A percentile compares a stretch with the other conserved stretches of the same genome.
These are phyloP conservation scores for Trametopsis cervina DNA, from an alignment of 768 basidiomycete genomes.

Conservation along the genomic window DNA sequence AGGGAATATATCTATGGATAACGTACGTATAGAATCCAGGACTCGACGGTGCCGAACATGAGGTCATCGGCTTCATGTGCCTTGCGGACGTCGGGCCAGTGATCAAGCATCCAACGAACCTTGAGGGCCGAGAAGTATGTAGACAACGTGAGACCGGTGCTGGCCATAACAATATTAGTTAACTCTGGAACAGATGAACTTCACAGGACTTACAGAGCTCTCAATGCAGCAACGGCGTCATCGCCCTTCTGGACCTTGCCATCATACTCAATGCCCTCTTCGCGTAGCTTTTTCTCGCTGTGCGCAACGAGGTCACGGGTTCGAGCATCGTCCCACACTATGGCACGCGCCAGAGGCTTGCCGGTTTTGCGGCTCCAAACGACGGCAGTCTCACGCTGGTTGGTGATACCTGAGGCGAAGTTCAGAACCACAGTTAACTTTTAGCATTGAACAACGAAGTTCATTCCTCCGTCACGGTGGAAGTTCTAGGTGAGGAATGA, in stretches of 20 bases:
- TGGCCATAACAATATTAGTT: slow-evolving; percentile 24
- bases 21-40: slow-evolving; percentile 87
- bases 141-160: slow-evolving; percentile 89
- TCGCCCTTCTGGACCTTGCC: slow-evolving; percentile 66
- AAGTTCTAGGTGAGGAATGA: no score
- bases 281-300: slow-evolving; percentile 62
- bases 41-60: slow-evolving; percentile 92
- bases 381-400: slow-evolving; percentile 94
- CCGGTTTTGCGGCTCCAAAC: slow-evolving; percentile 91
- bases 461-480: no score
- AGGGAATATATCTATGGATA: background rate
- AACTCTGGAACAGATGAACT: background rate
- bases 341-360: slow-evolving; percentile 78
- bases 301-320: slow-evolving; percentile 82
- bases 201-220: slow-evolving; percentile 49
- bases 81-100: slow-evolving; percentile 63
- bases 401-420: slow-evolving; percentile 91
- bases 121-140: slow-evolving; percentile 99
- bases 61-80: slow-evolving; percentile 81
- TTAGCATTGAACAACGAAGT: slow-evolving; percentile 5
- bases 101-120: slow-evolving; percentile 94
- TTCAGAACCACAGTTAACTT: no score
- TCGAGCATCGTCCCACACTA: slow-evolving; percentile 97
- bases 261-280: slow-evolving; percentile 68
- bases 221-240: slow-evolving; percentile 58